Conservation (phyloP, 768 basidiomycete species). For the Rhizopogon roseolus region DNA sequence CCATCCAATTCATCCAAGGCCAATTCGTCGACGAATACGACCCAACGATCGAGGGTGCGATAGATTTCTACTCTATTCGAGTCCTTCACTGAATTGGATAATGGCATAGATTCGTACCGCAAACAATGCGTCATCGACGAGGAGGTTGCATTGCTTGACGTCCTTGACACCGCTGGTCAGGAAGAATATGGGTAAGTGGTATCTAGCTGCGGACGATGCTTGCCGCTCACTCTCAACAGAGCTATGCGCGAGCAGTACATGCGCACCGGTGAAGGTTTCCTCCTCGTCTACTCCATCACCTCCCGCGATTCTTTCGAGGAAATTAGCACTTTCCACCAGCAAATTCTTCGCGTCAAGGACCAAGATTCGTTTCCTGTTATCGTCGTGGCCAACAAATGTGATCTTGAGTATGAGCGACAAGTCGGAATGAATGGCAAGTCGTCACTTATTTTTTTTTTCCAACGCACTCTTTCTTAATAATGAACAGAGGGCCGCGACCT, state of each 20-base stretch:
- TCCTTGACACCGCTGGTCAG: slow-evolving; percentile 95
- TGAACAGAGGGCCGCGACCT: slow-evolving; percentile 90
- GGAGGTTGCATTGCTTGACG: slow-evolving; percentile 96
- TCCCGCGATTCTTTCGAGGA: slow-evolving; percentile 96
- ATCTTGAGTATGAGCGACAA: slow-evolving; percentile 93
- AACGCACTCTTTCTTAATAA: neutral
- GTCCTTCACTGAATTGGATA: slow-evolving; percentile 1
- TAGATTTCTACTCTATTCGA: neutral
- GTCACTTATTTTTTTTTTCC: neutral
- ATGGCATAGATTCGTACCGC: slow-evolving; percentile 83
- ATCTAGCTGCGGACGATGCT: slow-evolving; percentile 2
- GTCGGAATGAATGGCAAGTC: slow-evolving; percentile 86
- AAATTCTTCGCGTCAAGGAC: slow-evolving; percentile 95
- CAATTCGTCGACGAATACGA: slow-evolving; percentile 93
- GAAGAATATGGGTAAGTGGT: slow-evolving; percentile 90
- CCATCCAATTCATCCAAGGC: slow-evolving; percentile 97
- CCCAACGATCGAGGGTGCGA: slow-evolving; percentile 86
- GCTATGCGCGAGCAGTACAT: slow-evolving; percentile 99
- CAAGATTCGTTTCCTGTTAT: slow-evolving; percentile 94
- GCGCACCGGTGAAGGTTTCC: slow-evolving; percentile 96
- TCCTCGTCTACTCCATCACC: slow-evolving; percentile 98
- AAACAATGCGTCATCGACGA: slow-evolving; percentile 98
- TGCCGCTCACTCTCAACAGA: slow-evolving; percentile 33
- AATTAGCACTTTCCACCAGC: slow-evolving; percentile 93
- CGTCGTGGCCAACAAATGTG: slow-evolving; percentile 97